Percentiles rank a stretch among this genome's conserved stretches.
phyloP scores from a whole-genome alignment of 129 eudicot genomes.

The Tanacetum coccineum region DNA sequence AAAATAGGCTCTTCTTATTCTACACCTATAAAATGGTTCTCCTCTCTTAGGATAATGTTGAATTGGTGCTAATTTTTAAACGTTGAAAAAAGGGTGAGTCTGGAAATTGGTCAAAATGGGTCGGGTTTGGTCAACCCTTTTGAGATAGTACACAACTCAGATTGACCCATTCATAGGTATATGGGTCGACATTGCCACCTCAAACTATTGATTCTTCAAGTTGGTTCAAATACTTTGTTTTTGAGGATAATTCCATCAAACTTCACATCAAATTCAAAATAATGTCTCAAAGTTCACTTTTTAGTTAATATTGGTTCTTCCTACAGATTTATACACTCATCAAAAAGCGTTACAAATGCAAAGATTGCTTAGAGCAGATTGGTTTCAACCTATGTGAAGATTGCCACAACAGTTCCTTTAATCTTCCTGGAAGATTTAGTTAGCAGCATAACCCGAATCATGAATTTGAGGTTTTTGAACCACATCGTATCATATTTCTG shows the following conservation, averaged over 20 bases:
- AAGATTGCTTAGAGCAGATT: constrained; percentile 43
- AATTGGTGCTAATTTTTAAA: background rate
- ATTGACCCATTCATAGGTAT: background rate
- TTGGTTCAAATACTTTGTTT: background rate
- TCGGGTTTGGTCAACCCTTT: background rate
- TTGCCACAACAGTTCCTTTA: constrained; percentile 45
- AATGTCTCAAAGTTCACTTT: background rate
- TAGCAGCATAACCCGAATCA: constrained; percentile 60
- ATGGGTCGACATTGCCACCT: too few relatives aligned
- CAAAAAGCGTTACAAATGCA: too few relatives aligned
- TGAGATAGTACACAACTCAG: background rate
- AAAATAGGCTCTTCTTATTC: background rate
- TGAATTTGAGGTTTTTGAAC: constrained; percentile 30
- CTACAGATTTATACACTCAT: too few relatives aligned
- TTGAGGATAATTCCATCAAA: background rate
- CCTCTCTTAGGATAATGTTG: background rate
- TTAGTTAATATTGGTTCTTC: too few relatives aligned
- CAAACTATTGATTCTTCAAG: too few relatives aligned
- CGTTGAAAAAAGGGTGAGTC: background rate
- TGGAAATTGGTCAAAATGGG: background rate
- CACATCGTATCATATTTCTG: too few relatives aligned
- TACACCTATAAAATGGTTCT: background rate
- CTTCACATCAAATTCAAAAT: background rate
- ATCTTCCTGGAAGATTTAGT: constrained; percentile 63
- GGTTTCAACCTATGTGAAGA: constrained; percentile 58